Base-by-base conservation (phyloP, 1,284 basidiomycete species). In the Golubevia sp. region DNA sequence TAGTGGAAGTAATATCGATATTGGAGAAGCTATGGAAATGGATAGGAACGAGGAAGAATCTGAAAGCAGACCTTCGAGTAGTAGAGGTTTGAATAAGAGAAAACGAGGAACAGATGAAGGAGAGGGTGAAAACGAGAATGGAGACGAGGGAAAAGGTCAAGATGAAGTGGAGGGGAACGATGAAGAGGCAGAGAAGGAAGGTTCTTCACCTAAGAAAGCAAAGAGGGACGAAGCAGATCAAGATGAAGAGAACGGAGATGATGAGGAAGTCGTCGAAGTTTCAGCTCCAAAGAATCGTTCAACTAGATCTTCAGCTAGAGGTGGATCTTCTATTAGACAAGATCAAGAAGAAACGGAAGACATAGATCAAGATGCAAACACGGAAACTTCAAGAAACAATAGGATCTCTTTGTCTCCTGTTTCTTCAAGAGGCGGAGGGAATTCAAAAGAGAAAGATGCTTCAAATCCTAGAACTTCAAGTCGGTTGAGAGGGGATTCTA, bases 191-290 rank as follows among this genome's bases (percentile, higher is more conserved):
- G 52, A 21, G 11, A 44, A 60, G 44, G 49, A 62, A 15, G 63
- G 2, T 15, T 20, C 6, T n/a, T 18, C 20, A 1, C 21, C 55
- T 13, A 44, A 30, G 24, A 21, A 34, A 18, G 54, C 18, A 8
- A 54, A 52, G 23, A n/a, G n/a, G n/a, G n/a, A n/a, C n/a, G n/a
- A n/a, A n/a, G 49, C 20, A 25, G 63, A 49, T 7, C 23, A 55
- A 20, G 34, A 38, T 52, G 56, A 52, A n/a, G n/a, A n/a, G n/a
- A n/a, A n/a, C n/a, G 61, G 51, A 2, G 51, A 56, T 51, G 24
- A 51, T 25, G 66, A 61, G 7, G 52, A 59, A 20, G 59, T 23
- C 23, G 44, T 3, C 20, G 5, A 34, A 34, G 11, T 5, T 5
- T 3, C 4, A 34, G 30, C 30, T 34, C 30, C 30, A 34, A n/a